Evolutionary conservation across 192 early-diverging fungal genomes (phyloP).

Genomic region (Glomus cerebriforme): DNA sequence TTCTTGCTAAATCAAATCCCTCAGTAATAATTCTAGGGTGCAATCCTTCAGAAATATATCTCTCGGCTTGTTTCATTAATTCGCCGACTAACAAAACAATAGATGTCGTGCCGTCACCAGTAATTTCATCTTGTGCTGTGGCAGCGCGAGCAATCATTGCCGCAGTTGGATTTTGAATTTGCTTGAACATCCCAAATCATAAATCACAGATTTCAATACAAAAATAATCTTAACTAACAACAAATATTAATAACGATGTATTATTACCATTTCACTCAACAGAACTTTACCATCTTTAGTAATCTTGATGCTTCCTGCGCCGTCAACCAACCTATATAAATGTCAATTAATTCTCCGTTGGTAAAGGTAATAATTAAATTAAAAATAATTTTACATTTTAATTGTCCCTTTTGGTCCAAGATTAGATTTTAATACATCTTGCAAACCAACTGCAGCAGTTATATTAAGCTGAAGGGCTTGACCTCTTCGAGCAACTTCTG

Average conservation of each 20-base stretch:
- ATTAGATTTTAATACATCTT: conserved; percentile 95
- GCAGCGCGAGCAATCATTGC: conserved; percentile 99
- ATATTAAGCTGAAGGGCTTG: conserved; percentile 97
- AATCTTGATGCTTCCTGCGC: conserved; percentile 92
- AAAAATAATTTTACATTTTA: conserved; percentile 72
- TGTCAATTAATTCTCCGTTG: background rate
- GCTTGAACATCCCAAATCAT: conserved; percentile 44
- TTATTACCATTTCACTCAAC: conserved; percentile 91
- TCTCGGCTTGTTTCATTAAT: conserved; percentile 93
- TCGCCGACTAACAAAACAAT: conserved; percentile 97
- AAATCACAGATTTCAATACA: conserved; percentile 10
- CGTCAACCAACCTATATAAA: conserved; percentile 79
- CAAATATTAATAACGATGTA: background rate
- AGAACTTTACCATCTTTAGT: conserved; percentile 99
- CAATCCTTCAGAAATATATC: conserved; percentile 93
- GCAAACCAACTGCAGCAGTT: conserved; percentile 91
- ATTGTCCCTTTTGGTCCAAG: conserved; percentile 98
- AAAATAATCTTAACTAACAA: background rate
- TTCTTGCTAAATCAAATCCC: conserved; percentile 96
- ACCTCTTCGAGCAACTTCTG: conserved; percentile 97
- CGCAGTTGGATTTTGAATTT: conserved; percentile 99
- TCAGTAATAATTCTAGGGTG: conserved; percentile 96
- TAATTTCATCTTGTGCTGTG: conserved; percentile 98
- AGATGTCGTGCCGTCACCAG: conserved; percentile 98
- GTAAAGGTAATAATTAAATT: background rate